Conservation (phyloP, 352 stramenopile species). For the Thalassiosira ordinaria region DNA sequence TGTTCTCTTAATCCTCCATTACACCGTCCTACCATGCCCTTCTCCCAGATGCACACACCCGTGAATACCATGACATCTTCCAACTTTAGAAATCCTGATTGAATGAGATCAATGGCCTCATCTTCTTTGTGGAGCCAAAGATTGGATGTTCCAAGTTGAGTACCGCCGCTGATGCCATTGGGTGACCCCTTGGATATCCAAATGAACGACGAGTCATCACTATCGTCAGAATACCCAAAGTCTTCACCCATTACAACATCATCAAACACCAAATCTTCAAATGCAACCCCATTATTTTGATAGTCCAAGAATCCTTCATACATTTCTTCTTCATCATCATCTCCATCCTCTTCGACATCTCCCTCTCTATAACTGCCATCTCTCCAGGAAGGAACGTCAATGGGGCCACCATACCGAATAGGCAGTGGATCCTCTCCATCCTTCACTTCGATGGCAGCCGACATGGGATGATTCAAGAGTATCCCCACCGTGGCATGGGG, state of each 20-base stretch:
- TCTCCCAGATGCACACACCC: constrained; percentile 53
- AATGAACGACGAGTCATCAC: constrained; percentile 45
- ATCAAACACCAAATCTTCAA: constrained; percentile 15
- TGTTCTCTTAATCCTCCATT: constrained; percentile 43
- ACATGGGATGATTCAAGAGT: constrained; percentile 46
- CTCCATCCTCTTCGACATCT: constrained; percentile 5
- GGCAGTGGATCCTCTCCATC: constrained; percentile 27
- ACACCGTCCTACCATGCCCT: constrained; percentile 30
- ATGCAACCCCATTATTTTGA: constrained; percentile 6
- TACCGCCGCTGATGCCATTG: constrained; percentile 29
- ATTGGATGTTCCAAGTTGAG: constrained; percentile 23
- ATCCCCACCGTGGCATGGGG: constrained; percentile 36
- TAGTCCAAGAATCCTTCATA: constrained; percentile 46
- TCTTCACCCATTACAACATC: constrained; percentile 11
- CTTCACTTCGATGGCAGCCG: constrained; percentile 35
- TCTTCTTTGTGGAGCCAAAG: constrained; percentile 40
- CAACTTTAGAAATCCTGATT: constrained; percentile 22
- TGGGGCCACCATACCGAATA: constrained; percentile 46
- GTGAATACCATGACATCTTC: constrained; percentile 45
- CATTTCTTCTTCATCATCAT: constrained; percentile 30
- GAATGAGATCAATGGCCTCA: constrained; percentile 29
- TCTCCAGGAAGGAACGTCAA: constrained; percentile 41
- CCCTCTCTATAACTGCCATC: constrained; percentile 39
- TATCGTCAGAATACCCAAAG: constrained; percentile 11
- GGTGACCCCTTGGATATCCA: constrained; percentile 35